Percentiles rank a stretch among this genome's conserved stretches.
These are phyloP conservation scores for Penicillium taxi DNA, from an alignment of 495 filamentous ascomycete genomes.

Conservation along the genomic window DNA sequence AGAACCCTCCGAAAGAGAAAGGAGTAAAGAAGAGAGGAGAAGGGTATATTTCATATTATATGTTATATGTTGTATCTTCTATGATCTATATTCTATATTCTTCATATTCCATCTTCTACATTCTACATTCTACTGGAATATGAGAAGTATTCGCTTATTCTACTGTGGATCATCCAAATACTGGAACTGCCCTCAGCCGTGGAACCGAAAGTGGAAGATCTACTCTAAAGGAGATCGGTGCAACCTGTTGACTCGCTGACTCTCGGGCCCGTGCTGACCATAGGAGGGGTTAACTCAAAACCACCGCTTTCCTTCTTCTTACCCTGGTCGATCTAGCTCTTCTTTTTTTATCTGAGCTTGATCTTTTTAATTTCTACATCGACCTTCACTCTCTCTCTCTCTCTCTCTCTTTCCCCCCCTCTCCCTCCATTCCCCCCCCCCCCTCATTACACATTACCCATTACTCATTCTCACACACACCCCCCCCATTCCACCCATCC, in stretches of 20 bases:
- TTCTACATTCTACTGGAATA: not conserved
- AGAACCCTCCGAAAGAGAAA: too few species aligned
- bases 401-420: constrained; percentile 7
- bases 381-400: constrained; percentile 13
- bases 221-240: constrained; percentile 27
- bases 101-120: constrained; percentile 1
- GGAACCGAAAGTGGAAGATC: constrained; percentile 28
- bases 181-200: constrained; percentile 32
- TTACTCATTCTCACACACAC: constrained; percentile 5
- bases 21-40: too few species aligned
- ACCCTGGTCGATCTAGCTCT: constrained; percentile 25
- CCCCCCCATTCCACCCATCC: constrained; percentile 1
- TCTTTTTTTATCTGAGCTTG: not conserved
- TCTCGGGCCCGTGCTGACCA: constrained; percentile 31
- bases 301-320: constrained; percentile 26
- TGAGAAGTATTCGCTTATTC: not conserved
- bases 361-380: constrained; percentile 1
- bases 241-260: constrained; percentile 23
- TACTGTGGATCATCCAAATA: constrained; percentile 9
- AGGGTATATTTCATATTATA: too few species aligned
- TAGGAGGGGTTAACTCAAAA: constrained; percentile 30
- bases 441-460: constrained; percentile 2
- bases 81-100: not conserved
- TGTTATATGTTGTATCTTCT: too few species aligned
- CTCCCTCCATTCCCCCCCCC: constrained; percentile 10